A percentile compares a stretch with the other conserved stretches of the same genome.
phyloP scores from a whole-genome alignment of 176 grass and related monocot genomes.

The Alopecurus myosuroides region DNA sequence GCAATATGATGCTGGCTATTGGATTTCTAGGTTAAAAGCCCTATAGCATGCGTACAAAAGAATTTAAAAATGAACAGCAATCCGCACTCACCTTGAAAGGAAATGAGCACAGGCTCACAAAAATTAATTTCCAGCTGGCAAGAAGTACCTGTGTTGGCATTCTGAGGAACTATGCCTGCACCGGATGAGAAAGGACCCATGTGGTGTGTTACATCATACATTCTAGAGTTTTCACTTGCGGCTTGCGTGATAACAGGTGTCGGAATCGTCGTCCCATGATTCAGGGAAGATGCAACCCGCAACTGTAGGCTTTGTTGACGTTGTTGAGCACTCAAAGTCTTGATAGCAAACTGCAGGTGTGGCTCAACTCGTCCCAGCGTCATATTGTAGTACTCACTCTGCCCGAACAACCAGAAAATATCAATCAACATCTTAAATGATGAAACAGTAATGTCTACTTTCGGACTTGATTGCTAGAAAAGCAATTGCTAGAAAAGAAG shows the following conservation, averaged over 20 bases:
- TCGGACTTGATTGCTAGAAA: conserved; percentile 9
- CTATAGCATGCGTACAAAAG: conserved; percentile 1
- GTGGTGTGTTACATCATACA: conserved; percentile 46
- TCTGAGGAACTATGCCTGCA: conserved; percentile 49
- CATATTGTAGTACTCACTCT: conserved; percentile 73
- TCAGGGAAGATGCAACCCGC: conserved; percentile 49
- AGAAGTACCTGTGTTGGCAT: conserved; percentile 43
- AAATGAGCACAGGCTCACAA: conserved; percentile 1
- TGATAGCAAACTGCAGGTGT: conserved; percentile 32
- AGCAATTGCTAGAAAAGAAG: background rate
- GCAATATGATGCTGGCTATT: background rate
- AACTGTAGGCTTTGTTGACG: conserved; percentile 32
- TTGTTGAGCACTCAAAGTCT: conserved; percentile 27
- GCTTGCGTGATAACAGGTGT: conserved; percentile 69
- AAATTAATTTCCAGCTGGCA: conserved; percentile 26
- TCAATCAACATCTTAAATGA: background rate
- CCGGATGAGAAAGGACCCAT: conserved; percentile 32
- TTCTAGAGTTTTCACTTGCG: conserved; percentile 39
- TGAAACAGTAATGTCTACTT: conserved; percentile 15
- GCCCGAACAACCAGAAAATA: conserved; percentile 30
- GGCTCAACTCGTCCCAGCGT: conserved; percentile 24
- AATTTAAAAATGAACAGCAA: background rate
- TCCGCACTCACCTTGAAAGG: background rate
- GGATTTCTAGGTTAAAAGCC: background rate
- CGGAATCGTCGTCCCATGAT: conserved; percentile 60